Evolutionary conservation across 2,329 filamentous ascomycete genomes (phyloP), one percentile per base, ranked within the genome.

Genomic region (Claviceps purpurea): DNA sequence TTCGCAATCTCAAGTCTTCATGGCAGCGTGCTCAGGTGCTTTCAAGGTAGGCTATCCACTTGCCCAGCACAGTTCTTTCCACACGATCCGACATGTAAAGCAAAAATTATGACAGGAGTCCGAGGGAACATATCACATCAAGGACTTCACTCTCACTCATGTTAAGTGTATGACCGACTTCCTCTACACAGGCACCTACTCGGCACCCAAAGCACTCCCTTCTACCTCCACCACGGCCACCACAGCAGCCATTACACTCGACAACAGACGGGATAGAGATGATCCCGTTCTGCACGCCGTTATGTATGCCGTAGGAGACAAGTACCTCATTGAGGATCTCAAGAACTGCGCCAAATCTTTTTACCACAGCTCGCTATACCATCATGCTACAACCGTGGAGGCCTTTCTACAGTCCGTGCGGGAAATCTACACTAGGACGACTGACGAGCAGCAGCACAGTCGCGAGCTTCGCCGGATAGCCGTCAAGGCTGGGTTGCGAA

Each of bases 251-350:
- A 20, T 10, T 16, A 38, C 20, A 3, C 13, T 34, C 46, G 22
- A 39, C 34, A 20, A 40, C 4, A 48, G 20, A 40, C 40, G 47
- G 20, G 22, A 24, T 20, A 10, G 8, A n/a, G 47, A 49, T 24
- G 47, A 49, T 24, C 47, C 47, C 37, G 47, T 41, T 16, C 24
- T 49, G n/a, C 47, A 49, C 47, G 47, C 38, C 47, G 22, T 49
- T 24, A 49, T 49, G 47, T 49, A 26, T 18, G 37, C 47, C 47
- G 16, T 49, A 4, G 47, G 20, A 16, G 47, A 49, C 47, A 49
- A 49, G 47, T 49, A 49, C 22, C 38, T 49, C 38, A 41, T 49
- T 24, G 14, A 41, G 16, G 47, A 41, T 10, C 47, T 49, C 38
- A 49, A 49, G 11, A 41, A 38, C 47, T 41, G 47, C 47, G 47